Evolutionary conservation across 2,329 filamentous ascomycete species (phyloP).

Genomic region (Phoma sp.): DNA sequence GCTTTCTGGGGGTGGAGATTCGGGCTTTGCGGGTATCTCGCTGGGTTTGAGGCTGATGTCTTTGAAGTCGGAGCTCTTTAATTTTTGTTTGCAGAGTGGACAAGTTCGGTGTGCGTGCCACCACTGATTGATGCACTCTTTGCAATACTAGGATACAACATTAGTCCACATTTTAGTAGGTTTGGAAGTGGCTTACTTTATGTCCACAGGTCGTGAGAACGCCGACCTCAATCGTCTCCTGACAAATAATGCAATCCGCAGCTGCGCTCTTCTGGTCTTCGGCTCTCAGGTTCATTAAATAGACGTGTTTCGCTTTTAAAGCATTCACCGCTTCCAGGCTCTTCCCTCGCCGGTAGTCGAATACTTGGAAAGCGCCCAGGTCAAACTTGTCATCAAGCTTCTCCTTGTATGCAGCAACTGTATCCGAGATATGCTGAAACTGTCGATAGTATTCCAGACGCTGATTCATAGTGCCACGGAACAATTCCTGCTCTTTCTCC

Average conservation of each 20-base stretch:
- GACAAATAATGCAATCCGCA: constrained; percentile 86
- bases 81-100: constrained; percentile 79
- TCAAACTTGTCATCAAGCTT: constrained; percentile 65
- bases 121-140: constrained; percentile 84
- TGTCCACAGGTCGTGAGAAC: constrained; percentile 89
- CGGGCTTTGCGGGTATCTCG: constrained; percentile 72
- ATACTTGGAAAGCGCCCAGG: constrained; percentile 52
- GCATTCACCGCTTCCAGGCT: constrained; percentile 67
- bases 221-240: constrained; percentile 76
- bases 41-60: constrained; percentile 84
- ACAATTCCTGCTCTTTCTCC: constrained; percentile 77
- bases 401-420: constrained; percentile 77
- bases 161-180: no score
- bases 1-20: constrained; percentile 49
- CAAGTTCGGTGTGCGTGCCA: constrained; percentile 77
- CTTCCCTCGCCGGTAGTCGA: constrained; percentile 57
- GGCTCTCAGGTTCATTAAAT: constrained; percentile 68
- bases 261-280: constrained; percentile 65
- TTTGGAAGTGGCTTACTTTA: constrained; percentile 26
- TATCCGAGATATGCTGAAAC: constrained; percentile 89
- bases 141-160: constrained; percentile 78
- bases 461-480: constrained; percentile 81
- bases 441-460: constrained; percentile 91
- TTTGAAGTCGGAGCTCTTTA: constrained; percentile 75
- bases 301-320: constrained; percentile 77